Percentiles rank a stretch among this genome's conserved stretches.
Evolutionary conservation across 805 yeast species (phyloP).

Genomic region (Zygoascus tannicola): DNA sequence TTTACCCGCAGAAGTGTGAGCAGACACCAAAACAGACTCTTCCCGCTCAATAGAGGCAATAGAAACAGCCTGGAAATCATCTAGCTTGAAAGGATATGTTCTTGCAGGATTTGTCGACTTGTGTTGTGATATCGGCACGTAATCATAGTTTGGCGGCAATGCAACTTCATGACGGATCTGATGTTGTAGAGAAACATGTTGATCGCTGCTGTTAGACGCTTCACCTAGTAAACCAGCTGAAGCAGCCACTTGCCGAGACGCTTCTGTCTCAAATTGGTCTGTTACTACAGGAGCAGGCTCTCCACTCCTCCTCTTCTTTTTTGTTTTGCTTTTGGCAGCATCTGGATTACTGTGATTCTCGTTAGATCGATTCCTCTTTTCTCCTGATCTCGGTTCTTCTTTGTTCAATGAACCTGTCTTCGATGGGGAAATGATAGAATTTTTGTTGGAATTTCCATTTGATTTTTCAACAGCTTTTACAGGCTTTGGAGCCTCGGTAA

Average conservation of each 20-base stretch:
- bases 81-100: slow-evolving; percentile 83
- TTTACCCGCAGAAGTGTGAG: slow-evolving; percentile 96
- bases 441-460: not conserved
- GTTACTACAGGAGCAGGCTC: slow-evolving; percentile 46
- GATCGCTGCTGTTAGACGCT: slow-evolving; percentile 34
- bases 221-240: slow-evolving; percentile 57
- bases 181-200: slow-evolving; percentile 65
- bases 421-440: too few species aligned
- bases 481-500: slow-evolving; percentile 22
- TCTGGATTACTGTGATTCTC: slow-evolving; percentile 7
- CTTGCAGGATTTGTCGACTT: slow-evolving; percentile 72
- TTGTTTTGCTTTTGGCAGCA: not conserved
- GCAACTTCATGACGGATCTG: slow-evolving; percentile 98
- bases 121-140: slow-evolving; percentile 82
- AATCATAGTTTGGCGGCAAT: slow-evolving; percentile 83
- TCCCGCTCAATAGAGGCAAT: slow-evolving; percentile 91
- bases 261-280: slow-evolving; percentile 81
- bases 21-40: slow-evolving; percentile 93
- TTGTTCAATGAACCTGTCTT: too few species aligned
- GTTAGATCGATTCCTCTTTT: slow-evolving; percentile 2
- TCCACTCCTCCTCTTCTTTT: not conserved
- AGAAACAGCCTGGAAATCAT: slow-evolving; percentile 96
- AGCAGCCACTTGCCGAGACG: slow-evolving; percentile 79
- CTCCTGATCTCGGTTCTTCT: not conserved
- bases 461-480: slow-evolving; percentile 7